Evolutionary conservation across 192 early-diverging fungal species (phyloP).

Genomic region (Coemansia sp.): DNA sequence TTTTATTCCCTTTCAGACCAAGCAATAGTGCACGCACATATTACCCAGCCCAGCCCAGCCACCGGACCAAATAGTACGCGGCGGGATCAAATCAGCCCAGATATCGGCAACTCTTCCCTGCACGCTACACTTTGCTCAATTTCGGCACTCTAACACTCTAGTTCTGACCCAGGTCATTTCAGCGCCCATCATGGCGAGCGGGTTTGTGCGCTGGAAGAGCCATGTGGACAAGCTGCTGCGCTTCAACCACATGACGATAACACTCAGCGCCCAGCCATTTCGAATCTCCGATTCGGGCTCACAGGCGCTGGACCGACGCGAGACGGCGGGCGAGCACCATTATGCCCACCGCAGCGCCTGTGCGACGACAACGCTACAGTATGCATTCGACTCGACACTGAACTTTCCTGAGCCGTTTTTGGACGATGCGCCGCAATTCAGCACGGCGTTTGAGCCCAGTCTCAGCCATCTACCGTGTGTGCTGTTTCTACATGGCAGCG

Average conservation of each 20-base stretch:
- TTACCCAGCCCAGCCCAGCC: background rate
- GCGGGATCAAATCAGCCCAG: background rate
- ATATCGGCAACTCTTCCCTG: background rate
- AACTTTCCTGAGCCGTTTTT: constrained; percentile 52
- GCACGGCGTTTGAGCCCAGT: constrained; percentile 54
- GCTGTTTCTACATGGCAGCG: constrained; percentile 44
- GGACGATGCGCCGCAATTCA: constrained; percentile 44
- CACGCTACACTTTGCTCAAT: background rate
- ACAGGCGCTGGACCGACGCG: constrained; percentile 5
- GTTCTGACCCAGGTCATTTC: constrained; percentile 9
- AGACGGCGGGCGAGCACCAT: constrained; percentile 15
- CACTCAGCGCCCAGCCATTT: constrained; percentile 43
- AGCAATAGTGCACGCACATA: too few relatives aligned
- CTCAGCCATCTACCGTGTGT: constrained; percentile 50
- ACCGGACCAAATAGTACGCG: background rate
- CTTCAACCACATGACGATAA: constrained; percentile 57
- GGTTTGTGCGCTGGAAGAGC: constrained; percentile 52
- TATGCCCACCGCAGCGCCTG: constrained; percentile 13
- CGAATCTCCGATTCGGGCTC: constrained; percentile 23
- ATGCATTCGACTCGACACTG: constrained; percentile 50
- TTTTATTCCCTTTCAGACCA: background rate
- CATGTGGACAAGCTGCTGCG: constrained; percentile 53
- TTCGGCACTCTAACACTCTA: background rate
- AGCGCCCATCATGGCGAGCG: constrained; percentile 42
- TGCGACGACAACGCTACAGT: constrained; percentile 50